A percentile compares a stretch with the other conserved stretches of the same genome.
Evolutionary conservation across 306 rosid genomes (phyloP).

Genomic region (Pueraria montana): DNA sequence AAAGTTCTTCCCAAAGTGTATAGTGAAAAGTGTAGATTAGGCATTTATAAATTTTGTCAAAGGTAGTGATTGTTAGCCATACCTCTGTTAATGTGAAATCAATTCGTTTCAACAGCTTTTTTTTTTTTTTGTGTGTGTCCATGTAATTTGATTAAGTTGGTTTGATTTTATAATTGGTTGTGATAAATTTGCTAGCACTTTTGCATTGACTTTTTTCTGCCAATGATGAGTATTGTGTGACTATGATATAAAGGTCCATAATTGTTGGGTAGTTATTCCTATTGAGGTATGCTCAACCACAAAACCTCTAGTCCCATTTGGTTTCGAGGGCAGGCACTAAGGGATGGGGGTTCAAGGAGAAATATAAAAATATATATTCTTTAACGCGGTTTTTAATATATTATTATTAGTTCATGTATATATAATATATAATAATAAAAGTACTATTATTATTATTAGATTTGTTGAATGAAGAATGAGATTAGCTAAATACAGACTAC

Average conservation of each 20-base stretch:
- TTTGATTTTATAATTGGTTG: constrained; percentile 40
- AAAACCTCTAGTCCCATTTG: constrained; percentile 29
- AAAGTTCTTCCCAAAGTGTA: constrained; percentile 44
- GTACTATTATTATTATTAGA: neutral
- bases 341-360: neutral
- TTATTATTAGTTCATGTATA: neutral
- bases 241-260: constrained; percentile 39
- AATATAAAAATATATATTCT: neutral
- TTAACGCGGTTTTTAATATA: neutral
- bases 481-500: neutral
- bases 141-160: constrained; percentile 7
- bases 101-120: constrained; percentile 38
- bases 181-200: constrained; percentile 44
- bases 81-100: constrained; percentile 44
- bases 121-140: constrained; percentile 13
- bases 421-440: too few relatives aligned
- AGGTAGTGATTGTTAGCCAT: constrained; percentile 42
- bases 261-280: constrained; percentile 50
- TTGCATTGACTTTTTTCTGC: constrained; percentile 52
- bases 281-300: constrained; percentile 37
- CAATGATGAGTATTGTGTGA: constrained; percentile 44
- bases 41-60: constrained; percentile 35
- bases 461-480: neutral
- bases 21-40: constrained; percentile 29
- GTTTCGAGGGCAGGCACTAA: constrained; percentile 1